Conservation (phyloP, 805 yeast genomes). For the Lachancea waltii region DNA sequence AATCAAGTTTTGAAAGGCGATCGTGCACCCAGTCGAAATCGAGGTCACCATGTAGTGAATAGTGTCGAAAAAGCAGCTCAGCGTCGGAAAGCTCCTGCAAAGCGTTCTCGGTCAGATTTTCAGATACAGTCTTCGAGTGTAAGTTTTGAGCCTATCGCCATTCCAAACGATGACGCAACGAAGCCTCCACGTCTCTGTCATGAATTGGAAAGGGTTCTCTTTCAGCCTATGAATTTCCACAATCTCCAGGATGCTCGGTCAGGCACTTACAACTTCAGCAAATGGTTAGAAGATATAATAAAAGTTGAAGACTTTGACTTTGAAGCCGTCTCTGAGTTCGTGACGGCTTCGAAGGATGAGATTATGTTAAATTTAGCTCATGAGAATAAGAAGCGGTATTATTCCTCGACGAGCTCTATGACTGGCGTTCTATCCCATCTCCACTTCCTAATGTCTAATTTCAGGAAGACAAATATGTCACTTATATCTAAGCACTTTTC, state of each 20-base stretch:
- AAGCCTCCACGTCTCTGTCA: conserved; percentile 53
- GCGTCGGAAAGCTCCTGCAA: neutral
- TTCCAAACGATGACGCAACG: neutral
- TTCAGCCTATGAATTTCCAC: conserved; percentile 71
- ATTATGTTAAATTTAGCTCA: conserved; percentile 44
- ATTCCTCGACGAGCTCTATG: conserved; percentile 85
- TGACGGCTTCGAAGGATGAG: conserved; percentile 62
- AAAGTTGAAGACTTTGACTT: conserved; percentile 62
- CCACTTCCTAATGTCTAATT: conserved; percentile 62
- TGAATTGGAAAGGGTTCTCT: conserved; percentile 62
- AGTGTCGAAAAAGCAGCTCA: neutral
- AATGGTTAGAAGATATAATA: conserved; percentile 51
- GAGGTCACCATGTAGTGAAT: neutral
- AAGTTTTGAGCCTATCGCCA: conserved; percentile 1
- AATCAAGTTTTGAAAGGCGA: conserved; percentile 2
- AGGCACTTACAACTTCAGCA: conserved; percentile 60
- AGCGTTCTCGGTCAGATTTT: neutral
- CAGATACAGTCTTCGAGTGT: neutral
- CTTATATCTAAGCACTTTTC: conserved; percentile 42
- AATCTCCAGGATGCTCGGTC: conserved; percentile 73
- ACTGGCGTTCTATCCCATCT: conserved; percentile 68
- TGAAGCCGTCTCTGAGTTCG: conserved; percentile 40
- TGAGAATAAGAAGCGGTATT: conserved; percentile 34
- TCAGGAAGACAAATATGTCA: conserved; percentile 45
- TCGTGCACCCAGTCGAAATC: neutral